phyloP scores from a whole-genome alignment of 371 early-diverging fungal genomes.

The Mycotypha africana region DNA sequence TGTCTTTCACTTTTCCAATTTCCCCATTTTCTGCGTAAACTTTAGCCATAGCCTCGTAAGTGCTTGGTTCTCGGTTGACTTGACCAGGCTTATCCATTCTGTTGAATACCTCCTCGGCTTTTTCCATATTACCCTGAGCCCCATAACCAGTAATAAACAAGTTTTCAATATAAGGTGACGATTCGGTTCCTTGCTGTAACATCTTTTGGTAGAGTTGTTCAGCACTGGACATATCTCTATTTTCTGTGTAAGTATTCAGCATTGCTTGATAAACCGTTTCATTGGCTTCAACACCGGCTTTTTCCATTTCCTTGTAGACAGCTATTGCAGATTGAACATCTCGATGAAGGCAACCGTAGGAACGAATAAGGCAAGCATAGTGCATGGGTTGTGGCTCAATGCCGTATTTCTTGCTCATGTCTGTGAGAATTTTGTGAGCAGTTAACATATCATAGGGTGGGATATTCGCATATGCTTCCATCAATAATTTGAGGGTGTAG shows the following conservation, averaged over 20 bases:
- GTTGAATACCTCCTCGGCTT: conserved; percentile 55
- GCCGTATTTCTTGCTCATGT: conserved; percentile 41
- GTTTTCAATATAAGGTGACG: conserved; percentile 60
- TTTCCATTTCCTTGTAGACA: conserved; percentile 44
- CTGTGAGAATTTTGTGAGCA: conserved; percentile 46
- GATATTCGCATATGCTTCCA: conserved; percentile 57
- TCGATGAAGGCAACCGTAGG: conserved; percentile 55
- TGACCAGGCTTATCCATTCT: conserved; percentile 21
- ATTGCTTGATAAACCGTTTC: conserved; percentile 53
- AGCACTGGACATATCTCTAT: conserved; percentile 40
- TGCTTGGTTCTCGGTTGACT: conserved; percentile 51
- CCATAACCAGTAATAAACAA: conserved; percentile 57
- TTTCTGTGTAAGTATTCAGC: conserved; percentile 49
- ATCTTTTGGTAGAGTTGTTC: conserved; percentile 42
- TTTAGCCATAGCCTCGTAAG: conserved; percentile 57
- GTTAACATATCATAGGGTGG: conserved; percentile 55
- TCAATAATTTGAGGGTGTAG: conserved; percentile 53
- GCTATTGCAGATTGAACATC: conserved; percentile 49
- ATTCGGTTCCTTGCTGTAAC: conserved; percentile 23
- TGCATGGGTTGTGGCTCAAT: conserved; percentile 45
- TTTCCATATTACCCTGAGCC: conserved; percentile 62
- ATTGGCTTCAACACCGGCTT: conserved; percentile 37
- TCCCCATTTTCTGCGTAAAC: conserved; percentile 45
- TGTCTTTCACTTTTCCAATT: conserved; percentile 28
- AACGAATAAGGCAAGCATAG: conserved; percentile 52